These are phyloP conservation scores for Suillus alpinus DNA, from an alignment of 768 basidiomycete species.

Conservation along the genomic window DNA sequence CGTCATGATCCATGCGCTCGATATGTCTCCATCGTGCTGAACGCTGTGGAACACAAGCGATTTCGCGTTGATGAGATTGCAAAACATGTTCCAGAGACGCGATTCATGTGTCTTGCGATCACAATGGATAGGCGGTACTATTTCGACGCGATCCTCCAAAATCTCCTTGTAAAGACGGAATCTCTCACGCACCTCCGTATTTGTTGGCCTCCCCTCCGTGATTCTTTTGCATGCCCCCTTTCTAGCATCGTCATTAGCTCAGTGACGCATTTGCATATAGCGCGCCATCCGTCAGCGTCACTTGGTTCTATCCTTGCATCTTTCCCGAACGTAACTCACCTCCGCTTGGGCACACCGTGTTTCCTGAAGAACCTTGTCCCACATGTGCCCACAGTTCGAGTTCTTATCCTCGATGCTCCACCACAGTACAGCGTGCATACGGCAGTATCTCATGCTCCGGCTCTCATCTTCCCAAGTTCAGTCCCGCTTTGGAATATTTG, in stretches of 20 bases:
- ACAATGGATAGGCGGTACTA: slow-evolving; percentile 2
- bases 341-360: slow-evolving; percentile 7
- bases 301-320: slow-evolving; percentile 7
- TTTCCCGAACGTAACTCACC: slow-evolving; percentile 5
- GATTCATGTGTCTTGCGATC: slow-evolving; percentile 1
- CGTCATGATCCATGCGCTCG: slow-evolving; percentile 1
- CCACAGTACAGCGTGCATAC: slow-evolving; percentile 3
- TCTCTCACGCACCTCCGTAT: slow-evolving; percentile 6
- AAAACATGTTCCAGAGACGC: slow-evolving; percentile 1
- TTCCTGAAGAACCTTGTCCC: slow-evolving; percentile 8
- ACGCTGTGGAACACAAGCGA: neutral
- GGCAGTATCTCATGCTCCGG: neutral
- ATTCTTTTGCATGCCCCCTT: slow-evolving; percentile 3
- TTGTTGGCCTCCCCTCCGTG: slow-evolving; percentile 3
- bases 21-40: neutral
- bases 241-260: neutral
- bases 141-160: slow-evolving; percentile 1
- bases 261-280: slow-evolving; percentile 5
- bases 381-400: neutral
- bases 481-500: slow-evolving; percentile 5
- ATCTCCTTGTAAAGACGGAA: neutral
- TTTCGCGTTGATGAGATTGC: neutral
- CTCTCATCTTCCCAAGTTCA: slow-evolving; percentile 1
- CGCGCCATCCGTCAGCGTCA: slow-evolving; percentile 4
- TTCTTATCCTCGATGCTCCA: slow-evolving; percentile 9